Evolutionary conservation across 2,329 filamentous ascomycete genomes (phyloP).

Genomic region (Graphiopsis chlorocephala): DNA sequence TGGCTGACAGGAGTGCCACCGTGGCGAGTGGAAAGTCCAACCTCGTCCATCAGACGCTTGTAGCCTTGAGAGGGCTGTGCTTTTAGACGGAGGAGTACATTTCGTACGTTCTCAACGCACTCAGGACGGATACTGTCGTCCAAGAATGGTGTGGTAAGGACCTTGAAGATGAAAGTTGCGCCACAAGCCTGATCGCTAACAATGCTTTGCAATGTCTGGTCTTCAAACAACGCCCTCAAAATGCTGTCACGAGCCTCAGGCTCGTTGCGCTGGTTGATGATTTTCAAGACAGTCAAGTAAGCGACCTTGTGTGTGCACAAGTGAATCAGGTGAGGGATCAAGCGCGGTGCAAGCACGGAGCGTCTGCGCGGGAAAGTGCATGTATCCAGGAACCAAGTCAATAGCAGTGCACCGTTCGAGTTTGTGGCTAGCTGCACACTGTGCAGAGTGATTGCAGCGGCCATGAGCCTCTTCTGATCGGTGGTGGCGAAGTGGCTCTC

Average conservation of each 20-base stretch:
- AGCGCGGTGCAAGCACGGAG: constrained; percentile 83
- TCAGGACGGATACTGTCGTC: constrained; percentile 86
- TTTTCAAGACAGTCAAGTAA: constrained; percentile 93
- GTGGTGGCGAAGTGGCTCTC: constrained; percentile 95
- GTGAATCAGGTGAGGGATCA: constrained; percentile 90
- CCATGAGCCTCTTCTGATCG: constrained; percentile 92
- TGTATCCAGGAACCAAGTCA: constrained; percentile 98
- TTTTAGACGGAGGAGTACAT: constrained; percentile 83
- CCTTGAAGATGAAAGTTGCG: constrained; percentile 96
- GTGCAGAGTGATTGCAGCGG: constrained; percentile 90
- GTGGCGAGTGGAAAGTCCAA: constrained; percentile 69
- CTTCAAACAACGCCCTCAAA: constrained; percentile 85
- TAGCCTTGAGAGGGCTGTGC: constrained; percentile 93
- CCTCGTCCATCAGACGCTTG: constrained; percentile 98
- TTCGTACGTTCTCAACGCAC: constrained; percentile 88
- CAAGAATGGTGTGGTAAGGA: constrained; percentile 94
- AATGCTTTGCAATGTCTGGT: constrained; percentile 85
- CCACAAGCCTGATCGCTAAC: constrained; percentile 88
- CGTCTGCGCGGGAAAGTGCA: constrained; percentile 92
- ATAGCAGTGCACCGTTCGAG: constrained; percentile 84
- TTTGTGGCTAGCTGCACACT: constrained; percentile 96
- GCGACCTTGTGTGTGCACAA: constrained; percentile 98
- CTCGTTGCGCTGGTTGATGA: constrained; percentile 97
- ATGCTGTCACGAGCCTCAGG: constrained; percentile 87
- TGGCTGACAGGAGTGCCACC: constrained; percentile 38